Conservation (phyloP, 495 filamentous ascomycete genomes). For the Neurospora discreta region DNA sequence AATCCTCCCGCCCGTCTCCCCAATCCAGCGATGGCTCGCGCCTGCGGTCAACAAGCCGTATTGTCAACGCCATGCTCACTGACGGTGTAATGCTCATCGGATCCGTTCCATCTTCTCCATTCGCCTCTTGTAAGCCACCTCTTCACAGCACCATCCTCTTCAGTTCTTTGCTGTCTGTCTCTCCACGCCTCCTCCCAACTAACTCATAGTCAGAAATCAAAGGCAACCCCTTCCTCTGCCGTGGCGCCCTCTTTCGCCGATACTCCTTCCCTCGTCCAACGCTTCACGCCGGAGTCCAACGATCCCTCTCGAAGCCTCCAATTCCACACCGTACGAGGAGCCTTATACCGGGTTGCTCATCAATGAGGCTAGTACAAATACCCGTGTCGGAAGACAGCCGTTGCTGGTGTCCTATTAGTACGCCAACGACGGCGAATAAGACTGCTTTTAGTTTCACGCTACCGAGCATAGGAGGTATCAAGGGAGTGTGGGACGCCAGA, state of each 20-base stretch:
- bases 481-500: constrained; percentile 42
- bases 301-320: constrained; percentile 39
- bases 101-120: not conserved
- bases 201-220: no score
- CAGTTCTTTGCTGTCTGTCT: no score
- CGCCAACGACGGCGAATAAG: constrained; percentile 37
- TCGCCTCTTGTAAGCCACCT: not conserved
- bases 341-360: constrained; percentile 58
- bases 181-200: no score
- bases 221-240: constrained; percentile 41
- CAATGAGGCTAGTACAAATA: constrained; percentile 46
- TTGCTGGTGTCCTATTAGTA: constrained; percentile 44
- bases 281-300: constrained; percentile 45
- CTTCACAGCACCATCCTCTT: no score
- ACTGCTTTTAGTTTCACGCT: constrained; percentile 56
- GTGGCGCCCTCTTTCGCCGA: constrained; percentile 55
- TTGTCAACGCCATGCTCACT: constrained; percentile 35
- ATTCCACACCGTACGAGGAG: constrained; percentile 50
- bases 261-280: constrained; percentile 50
- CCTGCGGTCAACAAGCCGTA: constrained; percentile 50
- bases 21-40: constrained; percentile 45
- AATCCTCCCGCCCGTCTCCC: constrained; percentile 44
- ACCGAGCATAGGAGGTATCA: constrained; percentile 21
- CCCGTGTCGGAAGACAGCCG: constrained; percentile 36
- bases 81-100: constrained; percentile 40